Conservation (phyloP, 2,329 filamentous ascomycete species). For the Penicillium sumatraense region DNA sequence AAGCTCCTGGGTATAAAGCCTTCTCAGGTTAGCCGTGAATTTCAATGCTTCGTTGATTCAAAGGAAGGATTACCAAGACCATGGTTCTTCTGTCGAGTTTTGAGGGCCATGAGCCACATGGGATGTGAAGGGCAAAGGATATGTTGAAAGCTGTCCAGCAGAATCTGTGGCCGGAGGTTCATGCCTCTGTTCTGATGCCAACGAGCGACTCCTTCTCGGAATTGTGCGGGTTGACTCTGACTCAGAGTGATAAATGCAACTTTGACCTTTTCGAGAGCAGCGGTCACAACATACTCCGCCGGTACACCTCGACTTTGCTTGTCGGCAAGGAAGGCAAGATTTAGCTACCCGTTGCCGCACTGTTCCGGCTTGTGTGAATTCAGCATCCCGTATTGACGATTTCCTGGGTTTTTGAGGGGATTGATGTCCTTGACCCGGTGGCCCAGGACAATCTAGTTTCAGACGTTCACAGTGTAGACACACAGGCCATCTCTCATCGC, state of each 20-base stretch:
- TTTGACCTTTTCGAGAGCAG: conserved; percentile 17
- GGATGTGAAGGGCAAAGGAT: background rate
- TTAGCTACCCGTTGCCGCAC: conserved; percentile 20
- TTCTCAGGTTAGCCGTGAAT: conserved; percentile 1
- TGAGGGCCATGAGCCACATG: background rate
- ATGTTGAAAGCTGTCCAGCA: background rate
- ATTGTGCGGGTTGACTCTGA: background rate
- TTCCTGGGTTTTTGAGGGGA: background rate
- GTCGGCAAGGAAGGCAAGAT: conserved; percentile 24
- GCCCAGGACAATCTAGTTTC: conserved; percentile 18
- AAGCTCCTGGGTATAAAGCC: conserved; percentile 15
- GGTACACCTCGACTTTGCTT: conserved; percentile 24
- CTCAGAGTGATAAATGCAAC: conserved; percentile 18
- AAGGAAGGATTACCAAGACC: conserved; percentile 4
- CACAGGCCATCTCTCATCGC: conserved; percentile 20
- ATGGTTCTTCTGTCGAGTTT: background rate
- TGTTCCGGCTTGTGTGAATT: conserved; percentile 25
- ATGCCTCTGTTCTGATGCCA: background rate
- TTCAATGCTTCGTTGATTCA: background rate
- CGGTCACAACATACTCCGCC: conserved; percentile 18
- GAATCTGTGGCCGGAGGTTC: background rate
- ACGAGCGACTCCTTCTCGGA: background rate
- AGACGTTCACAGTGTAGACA: conserved; percentile 22
- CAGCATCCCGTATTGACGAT: background rate
- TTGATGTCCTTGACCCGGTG: conserved; percentile 5